These are phyloP conservation scores for Rhododendron henanense DNA, from an alignment of 148 eudicot genomes.

Conservation along the genomic window DNA sequence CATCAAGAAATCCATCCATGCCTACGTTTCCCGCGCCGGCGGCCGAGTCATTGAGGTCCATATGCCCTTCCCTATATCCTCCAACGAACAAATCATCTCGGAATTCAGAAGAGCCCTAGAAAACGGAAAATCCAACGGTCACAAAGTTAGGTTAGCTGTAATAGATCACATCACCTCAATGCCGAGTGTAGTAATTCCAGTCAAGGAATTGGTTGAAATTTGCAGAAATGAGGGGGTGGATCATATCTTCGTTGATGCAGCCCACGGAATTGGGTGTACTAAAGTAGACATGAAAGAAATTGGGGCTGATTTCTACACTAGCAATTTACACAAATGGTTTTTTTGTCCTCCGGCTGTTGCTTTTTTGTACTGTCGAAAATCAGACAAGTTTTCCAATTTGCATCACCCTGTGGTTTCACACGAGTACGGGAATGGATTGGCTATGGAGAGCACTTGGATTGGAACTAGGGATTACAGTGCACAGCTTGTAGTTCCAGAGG, in stretches of 20 bases:
- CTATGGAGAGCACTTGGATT: constrained; percentile 82
- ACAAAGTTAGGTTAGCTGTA: constrained; percentile 75
- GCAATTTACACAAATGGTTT: constrained; percentile 93
- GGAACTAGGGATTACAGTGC: constrained; percentile 92
- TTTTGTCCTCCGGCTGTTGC: constrained; percentile 87
- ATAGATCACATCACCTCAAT: constrained; percentile 93
- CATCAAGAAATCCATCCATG: constrained; percentile 79
- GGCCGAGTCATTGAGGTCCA: constrained; percentile 79
- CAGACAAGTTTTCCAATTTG: constrained; percentile 25
- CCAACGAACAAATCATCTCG: constrained; percentile 41
- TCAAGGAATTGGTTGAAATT: constrained; percentile 62
- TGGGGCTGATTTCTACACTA: constrained; percentile 87
- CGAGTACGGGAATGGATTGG: constrained; percentile 83
- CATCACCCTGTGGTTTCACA: constrained; percentile 92
- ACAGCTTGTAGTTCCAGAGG: constrained; percentile 78
- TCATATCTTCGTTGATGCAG: constrained; percentile 71
- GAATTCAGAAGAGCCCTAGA: constrained; percentile 66
- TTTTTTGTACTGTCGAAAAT: constrained; percentile 63
- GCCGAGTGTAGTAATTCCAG: constrained; percentile 85
- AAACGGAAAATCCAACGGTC: constrained; percentile 42
- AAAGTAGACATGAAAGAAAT: constrained; percentile 67
- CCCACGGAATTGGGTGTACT: constrained; percentile 76
- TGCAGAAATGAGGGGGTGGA: constrained; percentile 88
- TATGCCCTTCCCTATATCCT: constrained; percentile 64
- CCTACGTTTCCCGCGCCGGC: constrained; percentile 74